Evolutionary conservation across 2,329 filamentous ascomycete genomes (phyloP), one percentile per base, ranked within the genome.

Genomic region (Scedosporium apiospermum): DNA sequence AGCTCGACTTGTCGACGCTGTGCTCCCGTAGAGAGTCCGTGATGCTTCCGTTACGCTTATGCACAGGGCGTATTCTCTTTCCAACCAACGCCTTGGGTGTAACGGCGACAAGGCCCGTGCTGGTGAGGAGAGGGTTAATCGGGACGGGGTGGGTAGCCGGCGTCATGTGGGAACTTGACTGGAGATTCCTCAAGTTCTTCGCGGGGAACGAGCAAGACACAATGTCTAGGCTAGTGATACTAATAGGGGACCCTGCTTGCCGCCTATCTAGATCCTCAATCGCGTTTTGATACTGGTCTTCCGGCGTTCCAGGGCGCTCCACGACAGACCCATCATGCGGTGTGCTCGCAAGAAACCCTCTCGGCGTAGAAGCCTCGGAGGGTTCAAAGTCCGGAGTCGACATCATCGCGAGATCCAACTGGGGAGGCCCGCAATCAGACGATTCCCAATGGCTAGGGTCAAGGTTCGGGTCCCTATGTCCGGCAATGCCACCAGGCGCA

Each of bases 31-130:
- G 74, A 1, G 93, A 93, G 74, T 97, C 91, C 0, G 89, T 90
- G 68, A 95, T 88, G 71, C 93, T 97, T 59, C 88, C 91, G 70
- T 90, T 96, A 23, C 92, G 87, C 73, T 91, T 93, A 74, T 96
- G 92, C 9, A 75, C 74, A 21, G 85, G 81, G 16, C 85, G 81
- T 6, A 83, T 78, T 16, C 83, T 80, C 70, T 87, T 88, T 62
- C 83, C 83, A 10, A 80, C 77, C 2, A 87, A 73, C 1, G 82
- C 75, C 62, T 80, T 82, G 3, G 85, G 85, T 3, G 84, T 86
- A 9, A 79, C 79, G 4, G 85, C 85, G 57, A 87, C 75, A 3
- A 79, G 80, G 7, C 80, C 81, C 2, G 75, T 68, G 18, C 72
- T 74, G 41, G 76, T 78, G 63, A 81, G 78, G 2, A 79, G 68